A percentile compares a stretch with the other conserved stretches of the same genome.
These are phyloP conservation scores for Trichoderma oligosporum DNA, from an alignment of 2,329 filamentous ascomycete species.

Conservation along the genomic window DNA sequence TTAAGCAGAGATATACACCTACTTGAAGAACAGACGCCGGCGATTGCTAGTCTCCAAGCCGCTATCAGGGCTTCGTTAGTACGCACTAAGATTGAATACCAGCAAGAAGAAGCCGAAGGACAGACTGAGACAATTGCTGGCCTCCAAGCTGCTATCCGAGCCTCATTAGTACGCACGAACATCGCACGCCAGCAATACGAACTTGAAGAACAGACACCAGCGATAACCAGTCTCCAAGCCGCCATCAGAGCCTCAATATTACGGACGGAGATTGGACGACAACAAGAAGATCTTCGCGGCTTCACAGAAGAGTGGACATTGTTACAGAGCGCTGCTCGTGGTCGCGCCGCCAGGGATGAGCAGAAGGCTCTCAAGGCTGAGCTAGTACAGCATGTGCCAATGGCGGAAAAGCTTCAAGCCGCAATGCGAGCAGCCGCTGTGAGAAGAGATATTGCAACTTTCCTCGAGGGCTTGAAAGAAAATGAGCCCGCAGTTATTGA, in stretches of 20 bases:
- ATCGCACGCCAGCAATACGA: no score
- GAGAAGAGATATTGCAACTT: slow-evolving; percentile 46
- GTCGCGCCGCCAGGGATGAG: slow-evolving; percentile 45
- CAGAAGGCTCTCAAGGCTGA: slow-evolving; percentile 46
- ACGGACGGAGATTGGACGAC: slow-evolving; percentile 49
- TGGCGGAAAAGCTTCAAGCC: slow-evolving; percentile 48
- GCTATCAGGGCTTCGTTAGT: slow-evolving; percentile 39
- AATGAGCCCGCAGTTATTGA: slow-evolving; percentile 45
- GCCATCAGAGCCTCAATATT: slow-evolving; percentile 60
- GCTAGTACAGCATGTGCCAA: slow-evolving; percentile 41
- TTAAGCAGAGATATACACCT: slow-evolving; percentile 51
- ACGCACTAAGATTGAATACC: slow-evolving; percentile 49
- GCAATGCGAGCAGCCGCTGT: slow-evolving; percentile 54
- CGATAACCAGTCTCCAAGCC: slow-evolving; percentile 60
- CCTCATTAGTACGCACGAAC: no score
- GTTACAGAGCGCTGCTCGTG: slow-evolving; percentile 42
- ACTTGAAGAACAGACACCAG: slow-evolving; percentile 50
- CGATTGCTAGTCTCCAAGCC: slow-evolving; percentile 60
- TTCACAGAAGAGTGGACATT: slow-evolving; percentile 50
- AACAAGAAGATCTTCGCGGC: slow-evolving; percentile 49
- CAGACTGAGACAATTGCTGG: no score
- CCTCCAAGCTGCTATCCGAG: no score
- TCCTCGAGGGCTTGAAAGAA: slow-evolving; percentile 45
- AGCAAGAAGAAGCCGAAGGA: slow-evolving; percentile 51
- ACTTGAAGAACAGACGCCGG: slow-evolving; percentile 48